Base-by-base conservation (phyloP, 2,329 filamentous ascomycete genomes). In the Fusarium burgessii region DNA sequence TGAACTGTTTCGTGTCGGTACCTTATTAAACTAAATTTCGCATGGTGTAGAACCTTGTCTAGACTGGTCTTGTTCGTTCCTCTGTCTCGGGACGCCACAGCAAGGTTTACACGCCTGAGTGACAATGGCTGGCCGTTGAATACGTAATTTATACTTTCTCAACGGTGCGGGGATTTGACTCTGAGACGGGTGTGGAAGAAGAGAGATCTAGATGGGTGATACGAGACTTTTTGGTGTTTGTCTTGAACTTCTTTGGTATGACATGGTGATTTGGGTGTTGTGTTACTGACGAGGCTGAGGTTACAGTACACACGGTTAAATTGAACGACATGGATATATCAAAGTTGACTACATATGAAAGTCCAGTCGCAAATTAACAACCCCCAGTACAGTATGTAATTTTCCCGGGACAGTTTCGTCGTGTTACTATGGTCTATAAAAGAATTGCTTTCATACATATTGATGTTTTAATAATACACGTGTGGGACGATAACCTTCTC, bases 111-210 rank as follows among this genome's bases (percentile, higher is more conserved):
- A 51, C 20, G 43, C 25, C 36, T 23, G 29, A 64, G 43, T 45
- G 52, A 43, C 32, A 23, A 57, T 32, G 42, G 59, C 52, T 64
- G 40, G 50, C 43, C 49, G 55, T 49, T 47, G 13, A 15, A 38
- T 27, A 35, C 15, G 20, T 27, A 23, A n/a, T 25, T 20, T 35
- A 42, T 17, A 18, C 18, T 49, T 45, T 45, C 15, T 20, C 25
- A n/a, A 27, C 52, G 50, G 68, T 15, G 54, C 36, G 46, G 43
- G 35, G 38, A 45, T 42, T 27, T 27, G 25, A 46, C 27, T 33
- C 63, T 68, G 63, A 65, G 58, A 71, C 58, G 68, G 68, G 63
- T 20, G 68, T 69, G 45, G 46, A 23, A 23, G 25, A 9, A 38
- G 11, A n/a, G 13, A n/a, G 18, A 18, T 25, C 17, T n/a, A 64